phyloP scores from a whole-genome alignment of 192 early-diverging fungal species.

The Backusella westeae region DNA sequence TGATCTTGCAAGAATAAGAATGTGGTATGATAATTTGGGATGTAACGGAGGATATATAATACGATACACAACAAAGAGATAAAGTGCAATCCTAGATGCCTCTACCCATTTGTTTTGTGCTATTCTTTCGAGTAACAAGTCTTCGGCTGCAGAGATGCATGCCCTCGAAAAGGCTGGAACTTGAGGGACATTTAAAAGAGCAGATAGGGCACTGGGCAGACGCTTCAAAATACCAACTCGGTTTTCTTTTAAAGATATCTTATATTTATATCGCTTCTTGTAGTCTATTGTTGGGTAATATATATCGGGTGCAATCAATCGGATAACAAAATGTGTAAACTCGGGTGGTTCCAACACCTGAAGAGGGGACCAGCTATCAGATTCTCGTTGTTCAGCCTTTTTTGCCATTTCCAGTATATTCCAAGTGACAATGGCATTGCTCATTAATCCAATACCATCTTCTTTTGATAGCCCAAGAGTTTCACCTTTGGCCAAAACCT shows the following conservation, averaged over 20 bases:
- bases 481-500: constrained; percentile 8
- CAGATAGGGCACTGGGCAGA: neutral
- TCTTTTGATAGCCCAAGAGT: neutral
- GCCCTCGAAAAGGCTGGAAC: neutral
- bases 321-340: constrained; percentile 24
- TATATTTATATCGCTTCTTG: neutral
- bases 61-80: constrained; percentile 23
- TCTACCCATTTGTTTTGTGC: constrained; percentile 17
- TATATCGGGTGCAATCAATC: constrained; percentile 7
- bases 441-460: neutral
- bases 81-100: constrained; percentile 12
- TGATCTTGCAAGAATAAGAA: constrained; percentile 18
- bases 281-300: neutral
- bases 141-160: constrained; percentile 7
- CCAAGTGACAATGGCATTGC: neutral
- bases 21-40: constrained; percentile 22
- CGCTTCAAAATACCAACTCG: neutral
- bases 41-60: constrained; percentile 29
- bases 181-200: neutral
- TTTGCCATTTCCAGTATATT: constrained; percentile 14
- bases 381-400: neutral
- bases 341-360: constrained; percentile 13
- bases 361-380: neutral
- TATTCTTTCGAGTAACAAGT: constrained; percentile 4
- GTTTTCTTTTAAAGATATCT: neutral